Evolutionary conservation across 148 eudicot genomes (phyloP).

Genomic region (Rhododendron griersonianum): DNA sequence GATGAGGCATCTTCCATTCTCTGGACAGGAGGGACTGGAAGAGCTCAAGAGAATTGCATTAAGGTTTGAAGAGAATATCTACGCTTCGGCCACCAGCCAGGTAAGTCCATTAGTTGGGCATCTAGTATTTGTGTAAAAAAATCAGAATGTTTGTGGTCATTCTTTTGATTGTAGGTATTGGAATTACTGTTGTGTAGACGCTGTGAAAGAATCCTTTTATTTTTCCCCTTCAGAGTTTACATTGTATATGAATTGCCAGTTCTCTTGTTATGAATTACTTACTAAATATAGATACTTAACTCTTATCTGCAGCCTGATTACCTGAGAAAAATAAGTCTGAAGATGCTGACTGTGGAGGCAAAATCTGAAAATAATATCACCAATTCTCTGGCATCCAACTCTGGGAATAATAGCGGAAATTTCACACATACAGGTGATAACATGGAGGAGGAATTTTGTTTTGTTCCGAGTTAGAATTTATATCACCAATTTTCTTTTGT

Average conservation of each 20-base stretch:
- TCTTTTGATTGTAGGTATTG: background rate
- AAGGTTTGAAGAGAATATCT: constrained; percentile 85
- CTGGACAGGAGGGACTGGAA: constrained; percentile 67
- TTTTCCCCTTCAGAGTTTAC: background rate
- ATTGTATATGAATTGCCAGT: background rate
- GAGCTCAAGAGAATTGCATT: constrained; percentile 73
- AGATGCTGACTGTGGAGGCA: constrained; percentile 79
- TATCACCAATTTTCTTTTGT: background rate
- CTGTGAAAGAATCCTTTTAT: background rate
- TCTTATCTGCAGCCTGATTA: constrained; percentile 65
- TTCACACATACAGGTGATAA: constrained; percentile 33
- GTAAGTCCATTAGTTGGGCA: constrained; percentile 20
- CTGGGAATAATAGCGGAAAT: constrained; percentile 43
- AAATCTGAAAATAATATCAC: constrained; percentile 49
- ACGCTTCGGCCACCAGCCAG: constrained; percentile 74
- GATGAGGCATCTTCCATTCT: constrained; percentile 68
- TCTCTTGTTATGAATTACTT: background rate
- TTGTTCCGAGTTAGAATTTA: background rate
- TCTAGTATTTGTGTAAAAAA: background rate
- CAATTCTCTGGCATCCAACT: constrained; percentile 47
- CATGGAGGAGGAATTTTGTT: background rate
- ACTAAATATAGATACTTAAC: background rate
- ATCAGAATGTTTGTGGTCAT: background rate
- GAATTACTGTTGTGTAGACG: no score
- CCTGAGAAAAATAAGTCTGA: constrained; percentile 74